These are phyloP conservation scores for Podila horticola DNA, from an alignment of 192 early-diverging fungal species.

Conservation along the genomic window DNA sequence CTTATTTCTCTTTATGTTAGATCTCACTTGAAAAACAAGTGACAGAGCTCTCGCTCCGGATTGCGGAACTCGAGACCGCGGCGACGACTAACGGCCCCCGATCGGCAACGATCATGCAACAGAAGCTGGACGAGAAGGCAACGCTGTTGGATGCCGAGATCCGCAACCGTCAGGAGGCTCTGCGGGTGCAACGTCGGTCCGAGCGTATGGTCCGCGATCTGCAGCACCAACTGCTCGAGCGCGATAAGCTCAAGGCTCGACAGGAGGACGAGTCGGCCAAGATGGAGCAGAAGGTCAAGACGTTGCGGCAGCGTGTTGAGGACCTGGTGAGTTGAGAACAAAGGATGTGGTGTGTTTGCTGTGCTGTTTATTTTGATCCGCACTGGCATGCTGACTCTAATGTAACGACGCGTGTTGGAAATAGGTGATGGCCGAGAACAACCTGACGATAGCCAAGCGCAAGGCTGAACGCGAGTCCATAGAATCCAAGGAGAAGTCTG, in stretches of 20 bases:
- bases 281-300: slow-evolving; percentile 73
- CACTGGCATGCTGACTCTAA: neutral
- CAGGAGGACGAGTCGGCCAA: slow-evolving; percentile 77
- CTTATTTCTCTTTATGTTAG: slow-evolving; percentile 39
- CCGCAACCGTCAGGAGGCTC: slow-evolving; percentile 70
- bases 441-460: slow-evolving; percentile 43
- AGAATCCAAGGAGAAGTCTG: slow-evolving; percentile 40
- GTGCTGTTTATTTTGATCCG: neutral
- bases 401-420: neutral
- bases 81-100: slow-evolving; percentile 67
- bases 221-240: slow-evolving; percentile 86
- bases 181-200: slow-evolving; percentile 67
- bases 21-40: slow-evolving; percentile 82
- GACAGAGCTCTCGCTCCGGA: slow-evolving; percentile 79
- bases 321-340: slow-evolving; percentile 61
- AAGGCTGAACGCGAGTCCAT: slow-evolving; percentile 49
- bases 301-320: slow-evolving; percentile 71
- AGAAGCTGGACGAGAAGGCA: slow-evolving; percentile 70
- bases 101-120: slow-evolving; percentile 65
- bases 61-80: slow-evolving; percentile 81
- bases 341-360: no score
- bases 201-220: slow-evolving; percentile 87
- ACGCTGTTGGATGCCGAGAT: slow-evolving; percentile 68
- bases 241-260: slow-evolving; percentile 75
- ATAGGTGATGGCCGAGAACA: slow-evolving; percentile 46